Evolutionary conservation across 2,329 filamentous ascomycete species (phyloP).

Genomic region (Xylaria sp.): DNA sequence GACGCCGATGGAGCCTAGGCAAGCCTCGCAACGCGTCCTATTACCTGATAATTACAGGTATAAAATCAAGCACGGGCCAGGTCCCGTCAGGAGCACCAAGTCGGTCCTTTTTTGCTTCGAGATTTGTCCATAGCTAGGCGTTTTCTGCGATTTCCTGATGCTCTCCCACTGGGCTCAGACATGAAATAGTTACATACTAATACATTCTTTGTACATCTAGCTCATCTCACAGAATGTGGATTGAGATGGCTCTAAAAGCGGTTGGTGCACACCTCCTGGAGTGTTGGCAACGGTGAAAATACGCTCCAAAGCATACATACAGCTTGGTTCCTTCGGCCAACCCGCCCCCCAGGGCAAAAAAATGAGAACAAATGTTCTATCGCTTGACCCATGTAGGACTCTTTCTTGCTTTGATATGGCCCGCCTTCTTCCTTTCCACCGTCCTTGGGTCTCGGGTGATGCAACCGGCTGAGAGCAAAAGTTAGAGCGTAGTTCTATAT

Average conservation of each 20-base stretch:
- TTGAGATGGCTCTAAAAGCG: conserved; percentile 25
- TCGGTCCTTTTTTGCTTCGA: conserved; percentile 17
- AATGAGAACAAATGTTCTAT: conserved; percentile 52
- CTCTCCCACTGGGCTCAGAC: conserved; percentile 17
- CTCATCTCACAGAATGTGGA: conserved; percentile 27
- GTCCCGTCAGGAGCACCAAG: conserved; percentile 12
- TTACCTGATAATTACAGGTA: conserved; percentile 27
- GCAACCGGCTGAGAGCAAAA: conserved; percentile 77
- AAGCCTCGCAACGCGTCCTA: conserved; percentile 19
- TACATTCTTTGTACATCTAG: conserved; percentile 46
- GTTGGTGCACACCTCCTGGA: conserved; percentile 17
- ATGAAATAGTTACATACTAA: conserved; percentile 42
- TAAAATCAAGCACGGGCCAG: conserved; percentile 27
- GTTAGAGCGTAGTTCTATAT: conserved; percentile 55
- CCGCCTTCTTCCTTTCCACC: conserved; percentile 98
- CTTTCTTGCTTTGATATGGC: conserved; percentile 96
- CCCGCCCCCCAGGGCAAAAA: neutral
- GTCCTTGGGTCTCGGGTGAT: conserved; percentile 89
- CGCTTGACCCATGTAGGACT: conserved; percentile 97
- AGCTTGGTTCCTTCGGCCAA: conserved; percentile 15
- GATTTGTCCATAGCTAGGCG: conserved; percentile 11
- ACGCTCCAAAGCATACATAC: conserved; percentile 26
- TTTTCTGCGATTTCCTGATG: conserved; percentile 1
- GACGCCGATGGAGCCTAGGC: conserved; percentile 20
- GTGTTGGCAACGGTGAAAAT: conserved; percentile 1